Conservation (phyloP, 2,329 filamentous ascomycete genomes). For the Trichophyton rubrum region DNA sequence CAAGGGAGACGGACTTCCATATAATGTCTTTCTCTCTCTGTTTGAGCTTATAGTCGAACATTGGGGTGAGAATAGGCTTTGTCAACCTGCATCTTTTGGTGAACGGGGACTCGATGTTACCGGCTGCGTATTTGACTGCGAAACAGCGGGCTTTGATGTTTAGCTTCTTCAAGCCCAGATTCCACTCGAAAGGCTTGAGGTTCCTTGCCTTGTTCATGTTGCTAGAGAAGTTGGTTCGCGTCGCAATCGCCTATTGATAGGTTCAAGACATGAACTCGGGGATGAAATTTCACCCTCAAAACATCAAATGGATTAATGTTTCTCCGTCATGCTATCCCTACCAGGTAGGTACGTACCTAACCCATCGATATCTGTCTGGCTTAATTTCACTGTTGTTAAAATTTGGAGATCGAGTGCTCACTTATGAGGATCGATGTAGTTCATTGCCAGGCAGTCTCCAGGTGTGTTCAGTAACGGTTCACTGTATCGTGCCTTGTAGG, state of each 20-base stretch:
- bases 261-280: background rate
- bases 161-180: background rate
- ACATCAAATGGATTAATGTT: background rate
- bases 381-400: background rate
- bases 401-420: background rate
- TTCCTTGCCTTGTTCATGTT: background rate
- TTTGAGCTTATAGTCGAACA: slow-evolving; percentile 26
- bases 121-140: background rate
- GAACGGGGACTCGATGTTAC: slow-evolving; percentile 18
- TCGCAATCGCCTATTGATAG: background rate
- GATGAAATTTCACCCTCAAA: too few relatives aligned
- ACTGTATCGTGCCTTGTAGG: background rate
- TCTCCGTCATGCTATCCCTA: background rate
- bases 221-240: background rate
- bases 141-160: background rate
- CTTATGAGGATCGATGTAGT: background rate
- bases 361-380: background rate
- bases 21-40: slow-evolving; percentile 32
- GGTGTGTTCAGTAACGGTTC: background rate
- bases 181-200: background rate
- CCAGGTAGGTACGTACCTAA: too few relatives aligned
- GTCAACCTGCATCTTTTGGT: slow-evolving; percentile 9
- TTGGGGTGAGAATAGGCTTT: slow-evolving; percentile 20
- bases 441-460: background rate
- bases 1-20: slow-evolving; percentile 36